Percentiles rank a stretch among this genome's conserved stretches.
Evolutionary conservation across 2,329 filamentous ascomycete genomes (phyloP).

Genomic region (Diaporthe ilicicola): DNA sequence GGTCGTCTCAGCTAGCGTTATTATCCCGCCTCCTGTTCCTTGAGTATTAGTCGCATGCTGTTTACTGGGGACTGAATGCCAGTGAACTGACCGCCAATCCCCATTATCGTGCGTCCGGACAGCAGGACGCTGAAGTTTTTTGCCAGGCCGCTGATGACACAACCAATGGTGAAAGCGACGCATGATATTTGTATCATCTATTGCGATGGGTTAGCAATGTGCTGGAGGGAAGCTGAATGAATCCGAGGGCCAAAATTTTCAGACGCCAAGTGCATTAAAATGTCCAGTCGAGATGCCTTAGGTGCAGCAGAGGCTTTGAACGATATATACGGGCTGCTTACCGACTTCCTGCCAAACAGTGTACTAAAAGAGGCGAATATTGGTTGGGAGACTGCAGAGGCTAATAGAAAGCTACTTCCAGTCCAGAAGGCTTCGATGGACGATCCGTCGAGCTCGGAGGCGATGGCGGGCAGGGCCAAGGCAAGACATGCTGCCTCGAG

Average conservation of each 20-base stretch:
- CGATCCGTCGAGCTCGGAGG: neutral
- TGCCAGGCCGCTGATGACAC: neutral
- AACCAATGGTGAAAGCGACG: neutral
- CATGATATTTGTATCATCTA: conserved; percentile 18
- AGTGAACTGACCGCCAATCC: conserved; percentile 2
- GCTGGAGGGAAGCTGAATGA: neutral
- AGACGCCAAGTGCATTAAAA: too few relatives aligned
- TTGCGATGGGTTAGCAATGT: neutral
- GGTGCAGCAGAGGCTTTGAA: fast-evolving
- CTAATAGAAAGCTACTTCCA: conserved; percentile 2
- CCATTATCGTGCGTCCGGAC: conserved; percentile 3
- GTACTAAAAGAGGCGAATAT: conserved; percentile 9
- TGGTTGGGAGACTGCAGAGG: conserved; percentile 6
- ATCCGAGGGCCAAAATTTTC: neutral
- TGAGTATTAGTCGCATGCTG: neutral
- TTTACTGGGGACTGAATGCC: neutral
- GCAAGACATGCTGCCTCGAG: conserved; percentile 8
- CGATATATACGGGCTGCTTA: neutral
- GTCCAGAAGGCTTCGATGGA: conserved; percentile 1
- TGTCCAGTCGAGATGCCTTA: neutral
- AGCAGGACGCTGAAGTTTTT: conserved; percentile 2
- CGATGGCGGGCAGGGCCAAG: conserved; percentile 5
- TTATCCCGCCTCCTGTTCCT: conserved; percentile 14
- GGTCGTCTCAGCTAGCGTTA: conserved; percentile 5
- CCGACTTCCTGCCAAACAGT: conserved; percentile 3